Evolutionary conservation across 2,329 filamentous ascomycete genomes (phyloP), one percentile per base, ranked within the genome.

Genomic region (Colletotrichum liriopes): DNA sequence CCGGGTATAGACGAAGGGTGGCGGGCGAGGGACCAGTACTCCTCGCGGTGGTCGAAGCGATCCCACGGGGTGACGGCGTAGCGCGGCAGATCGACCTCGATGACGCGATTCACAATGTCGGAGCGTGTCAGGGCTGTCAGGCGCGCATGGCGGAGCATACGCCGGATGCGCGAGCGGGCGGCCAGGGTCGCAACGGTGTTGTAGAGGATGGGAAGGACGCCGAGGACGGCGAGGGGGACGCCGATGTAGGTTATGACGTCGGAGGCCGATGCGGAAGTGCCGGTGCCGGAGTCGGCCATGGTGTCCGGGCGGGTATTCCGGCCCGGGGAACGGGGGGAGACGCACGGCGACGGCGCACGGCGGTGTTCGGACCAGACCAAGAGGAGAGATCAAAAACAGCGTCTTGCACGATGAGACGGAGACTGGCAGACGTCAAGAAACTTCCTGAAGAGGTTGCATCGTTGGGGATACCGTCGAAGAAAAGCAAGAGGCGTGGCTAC

Each of bases 71-170:
- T 89, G 59, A 92, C 90, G 5, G 89, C 90, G 76, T 90, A 91
- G 1, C 90, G 86, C 5, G 90, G 90, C 47, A 92, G 83, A 76
- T 93, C 90, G 45, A 92, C 88, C 77, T 93, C 90, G 47, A 93
- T 91, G 64, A 92, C 86, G 49, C 90, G 88, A 70, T 91, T 92
- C 73, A 93, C 88, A 2, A 92, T 86, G 71, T 91, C 90, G 77
- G 88, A 89, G 55, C 91, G 86, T 16, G 89, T 92, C 55, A 92
- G 84, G 0, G 89, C 90, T 2, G 86, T 87, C 9, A 91, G 81
- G n/a, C 85, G 85, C 78, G 88, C 88, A 66, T 85, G 85, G 20
- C 86, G 81, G 5, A 93, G 85, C 80, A 88, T 87, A 67, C 86
- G 87, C 77, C 87, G 87, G 79, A 93, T 90, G 59, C 87, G 87